These are phyloP conservation scores for Globisporangium nunn DNA, from an alignment of 352 stramenopile species.

Conservation along the genomic window DNA sequence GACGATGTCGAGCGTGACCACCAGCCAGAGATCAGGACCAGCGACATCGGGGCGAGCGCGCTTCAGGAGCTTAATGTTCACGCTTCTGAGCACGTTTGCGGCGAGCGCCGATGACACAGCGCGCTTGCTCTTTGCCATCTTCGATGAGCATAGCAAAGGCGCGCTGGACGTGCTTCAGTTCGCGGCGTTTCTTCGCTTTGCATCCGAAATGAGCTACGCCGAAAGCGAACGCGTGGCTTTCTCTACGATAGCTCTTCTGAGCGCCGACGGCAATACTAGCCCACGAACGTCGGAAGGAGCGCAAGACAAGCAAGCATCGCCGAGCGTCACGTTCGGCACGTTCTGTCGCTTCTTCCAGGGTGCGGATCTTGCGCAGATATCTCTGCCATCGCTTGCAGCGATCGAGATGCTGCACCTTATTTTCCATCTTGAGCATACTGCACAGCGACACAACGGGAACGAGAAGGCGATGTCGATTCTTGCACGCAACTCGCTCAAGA, in stretches of 20 bases:
- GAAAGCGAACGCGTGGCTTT: conserved; percentile 16
- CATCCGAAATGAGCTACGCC: conserved; percentile 3
- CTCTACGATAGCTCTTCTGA: not conserved
- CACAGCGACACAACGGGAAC: not conserved
- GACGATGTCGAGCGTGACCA: not conserved
- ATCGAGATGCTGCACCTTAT: conserved; percentile 20
- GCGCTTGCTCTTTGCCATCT: conserved; percentile 33
- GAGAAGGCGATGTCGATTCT: not conserved
- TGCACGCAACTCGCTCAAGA: conserved; percentile 1
- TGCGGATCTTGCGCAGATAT: not conserved
- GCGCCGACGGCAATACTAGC: conserved; percentile 7
- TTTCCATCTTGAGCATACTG: conserved; percentile 13
- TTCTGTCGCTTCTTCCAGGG: conserved; percentile 18
- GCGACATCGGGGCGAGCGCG: not conserved
- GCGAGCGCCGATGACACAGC: conserved; percentile 20
- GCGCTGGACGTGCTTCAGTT: conserved; percentile 18
- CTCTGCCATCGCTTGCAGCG: conserved; percentile 8
- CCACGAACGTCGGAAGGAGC: not conserved
- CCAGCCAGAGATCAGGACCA: not conserved
- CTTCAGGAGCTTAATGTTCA: conserved; percentile 20
- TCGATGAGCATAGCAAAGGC: conserved; percentile 27
- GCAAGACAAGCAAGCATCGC: not conserved
- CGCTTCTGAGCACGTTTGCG: conserved; percentile 26
- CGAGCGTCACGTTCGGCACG: conserved; percentile 13
- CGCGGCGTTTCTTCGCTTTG: conserved; percentile 15